Evolutionary conservation across 495 filamentous ascomycete genomes (phyloP), one percentile per base, ranked within the genome.

Genomic region (Penicillium fimorum): DNA sequence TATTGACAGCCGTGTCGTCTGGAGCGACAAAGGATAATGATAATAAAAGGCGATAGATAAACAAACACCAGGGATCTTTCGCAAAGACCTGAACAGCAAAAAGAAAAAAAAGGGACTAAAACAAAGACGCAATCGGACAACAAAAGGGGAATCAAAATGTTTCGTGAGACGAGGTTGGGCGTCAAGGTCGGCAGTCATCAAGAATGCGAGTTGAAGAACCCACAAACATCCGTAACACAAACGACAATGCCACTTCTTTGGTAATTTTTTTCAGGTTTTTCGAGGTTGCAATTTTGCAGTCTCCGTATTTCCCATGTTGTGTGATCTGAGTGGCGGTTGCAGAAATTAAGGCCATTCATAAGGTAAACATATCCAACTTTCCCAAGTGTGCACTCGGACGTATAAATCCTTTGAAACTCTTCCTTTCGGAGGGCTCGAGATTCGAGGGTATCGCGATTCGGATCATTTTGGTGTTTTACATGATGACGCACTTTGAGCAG

Each of bases 401-500:
- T 41, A 41, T 40, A 18, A 24, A 30, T 18, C 35, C 35, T 17
- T 17, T 2, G 41, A 37, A 25, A 35, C 20, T 30, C 25, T 35
- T 44, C 15, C 50, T 24, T 46, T 35, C 37, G 38, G 17, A 24
- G 13, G 17, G 32, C 17, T 37, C 43, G 32, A 22, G 45, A 32
- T 24, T 42, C 35, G 25, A 42, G 20, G 40, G 41, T 12, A 35
- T 49, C 29, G 48, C 20, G 43, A 54, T 54, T 54, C 52, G 52
- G 52, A 11, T 46, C 42, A 22, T n/a, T 37, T n/a, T 49, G 35
- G 27, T 47, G 25, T 32, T 62, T 88, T 86, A 97, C 94, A 97
- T 95, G 61, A 97, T 78, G 60, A 92, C 79, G 73, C 93, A 97
- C 72, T 86, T 88, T 53, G 80, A 78, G 75, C 94, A 97, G 76